Base-by-base conservation (phyloP, 768 basidiomycete species). In the Serendipita sp. region DNA sequence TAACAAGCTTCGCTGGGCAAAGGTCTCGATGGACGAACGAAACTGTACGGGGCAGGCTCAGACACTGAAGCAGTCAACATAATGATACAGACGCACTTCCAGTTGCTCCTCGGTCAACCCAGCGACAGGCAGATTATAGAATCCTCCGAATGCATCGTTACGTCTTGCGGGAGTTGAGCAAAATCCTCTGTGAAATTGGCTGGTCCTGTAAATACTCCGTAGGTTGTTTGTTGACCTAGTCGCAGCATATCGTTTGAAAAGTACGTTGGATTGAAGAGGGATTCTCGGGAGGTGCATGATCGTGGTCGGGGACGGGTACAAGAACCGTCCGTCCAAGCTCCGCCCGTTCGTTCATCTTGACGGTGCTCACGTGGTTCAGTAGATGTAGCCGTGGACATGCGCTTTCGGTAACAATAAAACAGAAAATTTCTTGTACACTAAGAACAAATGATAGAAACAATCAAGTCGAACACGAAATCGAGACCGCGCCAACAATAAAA, bases 1-100 rank as follows among this genome's bases (percentile, higher is more conserved):
- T 1, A 90, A 87, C 46, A 96, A 76, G 72, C 94, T 92, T 67
- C 82, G 83, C 73, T 86, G 77, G 1, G 91, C 85, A 69, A 96
- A 97, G 58, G 86, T 82, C 27, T 76, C 74, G 1, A 95, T 83
- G 1, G 86, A 88, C 70, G 83, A 82, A 66, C 88, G 77, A 71
- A 97, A 94, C 92, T 96, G 66, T 36, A 18, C 13, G 45, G 33
- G n/a, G 13, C 40, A 40, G 5, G 40, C 13, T 13, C 5, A 44
- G 27, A 46, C 16, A 53, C 52, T 66, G 65, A 64, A 46, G 37
- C 29, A 23, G 23, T 23, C 29, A 2, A 34, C 4, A 43, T 40
- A 6, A 52, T 64, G 27, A 44, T 15, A 23, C 13, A 8, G 40
- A 72, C 77, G 64, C 69, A 88, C 91, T 78, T 92, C 90, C 34